These are phyloP conservation scores for Corylus heterophylla DNA, from an alignment of 306 rosid species.

Conservation along the genomic window DNA sequence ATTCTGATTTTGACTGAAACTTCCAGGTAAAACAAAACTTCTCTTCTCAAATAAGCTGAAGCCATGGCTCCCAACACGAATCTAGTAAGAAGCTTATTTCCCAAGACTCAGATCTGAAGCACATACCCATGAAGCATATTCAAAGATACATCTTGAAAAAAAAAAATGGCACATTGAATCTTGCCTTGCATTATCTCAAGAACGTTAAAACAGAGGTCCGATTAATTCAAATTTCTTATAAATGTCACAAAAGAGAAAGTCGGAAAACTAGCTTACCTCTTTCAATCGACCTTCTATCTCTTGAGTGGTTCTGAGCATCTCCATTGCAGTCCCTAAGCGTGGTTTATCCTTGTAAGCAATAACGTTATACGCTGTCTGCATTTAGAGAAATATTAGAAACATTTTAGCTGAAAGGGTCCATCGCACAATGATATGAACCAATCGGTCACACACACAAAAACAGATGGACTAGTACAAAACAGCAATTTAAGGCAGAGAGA, in stretches of 20 bases:
- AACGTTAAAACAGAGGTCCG: neutral
- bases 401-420: neutral
- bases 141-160: neutral
- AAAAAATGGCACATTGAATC: neutral
- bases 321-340: constrained; percentile 72
- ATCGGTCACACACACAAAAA: neutral
- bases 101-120: neutral
- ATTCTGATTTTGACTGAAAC: neutral
- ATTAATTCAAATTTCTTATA: constrained; percentile 11
- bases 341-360: constrained; percentile 85
- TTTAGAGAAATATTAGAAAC: constrained; percentile 22
- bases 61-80: neutral
- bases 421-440: no score
- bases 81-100: neutral
- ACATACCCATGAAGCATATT: neutral
- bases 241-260: constrained; percentile 10
- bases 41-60: neutral
- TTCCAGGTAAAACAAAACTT: neutral
- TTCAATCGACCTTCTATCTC: constrained; percentile 67
- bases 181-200: neutral
- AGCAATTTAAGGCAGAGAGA: neutral
- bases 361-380: constrained; percentile 72
- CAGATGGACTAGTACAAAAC: constrained; percentile 2
- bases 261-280: constrained; percentile 48
- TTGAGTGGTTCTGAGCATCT: constrained; percentile 74